Base-by-base conservation (phyloP, 805 yeast genomes). In the Starmerella lactis-condensi region DNA sequence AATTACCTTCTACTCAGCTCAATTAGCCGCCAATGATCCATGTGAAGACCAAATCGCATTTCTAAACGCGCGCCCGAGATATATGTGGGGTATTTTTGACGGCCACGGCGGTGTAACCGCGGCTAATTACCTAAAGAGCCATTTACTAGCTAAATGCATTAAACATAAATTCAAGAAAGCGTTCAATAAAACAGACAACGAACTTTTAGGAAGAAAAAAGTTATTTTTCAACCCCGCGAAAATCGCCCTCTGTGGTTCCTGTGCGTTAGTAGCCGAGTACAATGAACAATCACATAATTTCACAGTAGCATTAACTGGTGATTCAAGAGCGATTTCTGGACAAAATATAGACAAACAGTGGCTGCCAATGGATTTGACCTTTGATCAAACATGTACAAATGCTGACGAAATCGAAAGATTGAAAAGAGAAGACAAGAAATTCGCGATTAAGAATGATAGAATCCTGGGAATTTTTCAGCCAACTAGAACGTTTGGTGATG, bases 31-130 rank as follows among this genome's bases (percentile, higher is more conserved):
- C 26, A 89, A 89, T 52, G 71, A 75, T 32, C 96, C 96, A 8
- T 79, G 83, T 40, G 98, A 89, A 51, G 98, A 89, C 51, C 93
- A 79, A n/a, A 50, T 64, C 41, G 61, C 64, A 52, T 45, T 57
- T 44, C 42, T 46, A 15, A 53, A 58, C n/a, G 54, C 54, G 16
- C 48, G 64, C 7, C 94, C 85, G 52, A 75, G 94, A 76, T 75
- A 77, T 66, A 81, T 89, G 49, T 89, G 92, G 68, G 93, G 96
- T 4, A 69, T 89, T 0, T 85, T 75, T 50, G 98, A 89, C 53
- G 98, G 98, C 9, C 98, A 89, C 54, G 82, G 93, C 3, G 98
- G 98, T 15, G 82, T 92, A 72, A 77, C 78, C 41, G 89, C 98
- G 2, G 71, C 85, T 34, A 6, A 23, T 14, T 10, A 12, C 26